Evolutionary conservation across 2,329 filamentous ascomycete genomes (phyloP), one percentile per base, ranked within the genome.

Genomic region (Penicillium psychrosexuale): DNA sequence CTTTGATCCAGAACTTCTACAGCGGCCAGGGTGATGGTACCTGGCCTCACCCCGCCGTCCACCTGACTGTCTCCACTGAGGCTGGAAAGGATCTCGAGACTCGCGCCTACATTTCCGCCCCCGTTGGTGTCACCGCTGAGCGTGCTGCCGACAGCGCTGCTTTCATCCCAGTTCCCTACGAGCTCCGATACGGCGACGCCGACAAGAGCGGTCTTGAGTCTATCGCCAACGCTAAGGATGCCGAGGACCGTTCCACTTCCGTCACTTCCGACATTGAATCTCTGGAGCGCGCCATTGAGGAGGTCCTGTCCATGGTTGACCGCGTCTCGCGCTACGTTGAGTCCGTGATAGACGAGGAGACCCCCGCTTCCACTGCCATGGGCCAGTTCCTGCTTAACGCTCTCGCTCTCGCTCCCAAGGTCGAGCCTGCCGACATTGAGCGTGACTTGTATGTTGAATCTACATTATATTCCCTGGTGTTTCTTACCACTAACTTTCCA

Each of bases 1-100:
- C 94, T 68, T 85, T 99, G 69, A 99, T 96, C 78, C 94, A 99
- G 80, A 99, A 99, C 83, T 99, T 97, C 82, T 99, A 97, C 82
- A 90, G 89, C 71, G 90, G 91, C 72, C 91, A 95, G 70, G 94
- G 96, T 70, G 96, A 96, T 62, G 94, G 94, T 72, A 99, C 94
- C 55, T 97, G 89, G 80, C 94, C 94, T 51, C 90, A 97, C 78
- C 94, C 94, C n/a, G 93, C 94, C 62, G 88, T 99, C 47, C 94
- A 99, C 79, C 82, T 99, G 75, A 99, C 94, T 60, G 91, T 97
- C 64, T 91, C 88, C 60, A 97, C 92, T 59, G 87, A 91, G 63
- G 86, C 94, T 40, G 92, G 92, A 68, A 83, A 91, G 78, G 88
- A 94, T 66, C 90, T 97, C 65, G 88, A 93, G 77, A 90, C 91